A percentile compares a stretch with the other conserved stretches of the same genome.
Conservation (phyloP, 2,329 filamentous ascomycete species). For the Blumeria graminis region DNA sequence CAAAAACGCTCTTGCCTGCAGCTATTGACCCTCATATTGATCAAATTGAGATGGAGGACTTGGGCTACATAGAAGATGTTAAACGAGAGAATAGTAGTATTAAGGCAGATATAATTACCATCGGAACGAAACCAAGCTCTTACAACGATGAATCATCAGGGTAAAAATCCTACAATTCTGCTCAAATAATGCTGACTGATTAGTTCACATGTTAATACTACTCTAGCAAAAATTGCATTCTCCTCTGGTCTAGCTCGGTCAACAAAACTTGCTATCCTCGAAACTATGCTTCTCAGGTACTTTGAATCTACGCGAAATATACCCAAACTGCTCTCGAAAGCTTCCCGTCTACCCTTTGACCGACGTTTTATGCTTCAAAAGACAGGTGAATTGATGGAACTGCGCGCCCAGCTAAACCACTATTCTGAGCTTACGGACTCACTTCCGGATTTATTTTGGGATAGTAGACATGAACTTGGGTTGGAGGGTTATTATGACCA, state of each 20-base stretch:
- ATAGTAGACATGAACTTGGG: slow-evolving; percentile 65
- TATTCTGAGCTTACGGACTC: slow-evolving; percentile 93
- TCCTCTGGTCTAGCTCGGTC: slow-evolving; percentile 80
- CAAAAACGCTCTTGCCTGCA: slow-evolving; percentile 48
- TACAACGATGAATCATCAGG: slow-evolving; percentile 17
- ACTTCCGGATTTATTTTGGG: slow-evolving; percentile 92
- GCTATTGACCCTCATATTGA: slow-evolving; percentile 50
- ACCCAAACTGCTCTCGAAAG: slow-evolving; percentile 49
- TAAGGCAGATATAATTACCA: slow-evolving; percentile 65
- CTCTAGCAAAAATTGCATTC: slow-evolving; percentile 86
- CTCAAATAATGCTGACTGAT: slow-evolving; percentile 1
- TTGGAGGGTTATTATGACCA: slow-evolving; percentile 90
- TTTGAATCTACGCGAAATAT: slow-evolving; percentile 71
- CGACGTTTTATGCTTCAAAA: slow-evolving; percentile 71
- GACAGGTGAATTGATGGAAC: slow-evolving; percentile 71
- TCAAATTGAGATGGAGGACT: slow-evolving; percentile 61
- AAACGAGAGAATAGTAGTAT: slow-evolving; percentile 51
- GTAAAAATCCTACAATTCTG: slow-evolving; percentile 3
- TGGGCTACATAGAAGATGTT: slow-evolving; percentile 64
- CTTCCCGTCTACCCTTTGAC: slow-evolving; percentile 35
- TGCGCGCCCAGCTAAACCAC: slow-evolving; percentile 82
- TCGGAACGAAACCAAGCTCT: slow-evolving; percentile 46
- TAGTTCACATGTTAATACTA: slow-evolving; percentile 24
- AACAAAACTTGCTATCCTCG: slow-evolving; percentile 81
- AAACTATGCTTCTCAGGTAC: slow-evolving; percentile 59